Evolutionary conservation across 495 filamentous ascomycete species (phyloP).

Genomic region (Daldinia decipiens): DNA sequence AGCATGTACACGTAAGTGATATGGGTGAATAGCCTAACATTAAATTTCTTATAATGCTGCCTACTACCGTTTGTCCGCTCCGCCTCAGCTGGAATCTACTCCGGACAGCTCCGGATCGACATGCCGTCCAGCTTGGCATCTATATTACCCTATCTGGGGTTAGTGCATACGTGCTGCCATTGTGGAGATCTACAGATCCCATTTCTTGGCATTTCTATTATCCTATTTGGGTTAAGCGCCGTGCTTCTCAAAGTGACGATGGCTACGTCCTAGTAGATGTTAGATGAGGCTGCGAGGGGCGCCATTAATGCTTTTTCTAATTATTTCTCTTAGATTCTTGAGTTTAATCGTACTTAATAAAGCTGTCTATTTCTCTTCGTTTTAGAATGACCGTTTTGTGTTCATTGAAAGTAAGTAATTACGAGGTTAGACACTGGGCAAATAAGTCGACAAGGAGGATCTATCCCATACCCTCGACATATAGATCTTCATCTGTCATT

Average conservation of each 20-base stretch:
- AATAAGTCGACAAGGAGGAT: no score
- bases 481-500: neutral
- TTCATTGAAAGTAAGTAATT: neutral
- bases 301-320: neutral
- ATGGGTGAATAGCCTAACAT: neutral
- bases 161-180: neutral
- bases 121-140: neutral
- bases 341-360: neutral
- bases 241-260: slow-evolving; percentile 18
- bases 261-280: slow-evolving; percentile 7
- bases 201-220: slow-evolving; percentile 41
- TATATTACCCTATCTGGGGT: neutral
- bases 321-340: neutral
- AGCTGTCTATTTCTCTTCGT: neutral
- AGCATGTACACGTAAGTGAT: neutral
- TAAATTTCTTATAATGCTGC: neutral
- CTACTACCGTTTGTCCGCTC: neutral
- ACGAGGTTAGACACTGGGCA: neutral
- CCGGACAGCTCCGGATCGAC: slow-evolving; percentile 1
- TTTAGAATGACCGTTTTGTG: neutral
- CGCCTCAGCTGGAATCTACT: neutral
- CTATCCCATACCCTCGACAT: neutral
- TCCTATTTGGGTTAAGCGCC: slow-evolving; percentile 37
- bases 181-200: slow-evolving; percentile 1
- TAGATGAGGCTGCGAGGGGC: neutral